phyloP scores from a whole-genome alignment of 176 grass and related monocot genomes.

The Zoysia pacifica region DNA sequence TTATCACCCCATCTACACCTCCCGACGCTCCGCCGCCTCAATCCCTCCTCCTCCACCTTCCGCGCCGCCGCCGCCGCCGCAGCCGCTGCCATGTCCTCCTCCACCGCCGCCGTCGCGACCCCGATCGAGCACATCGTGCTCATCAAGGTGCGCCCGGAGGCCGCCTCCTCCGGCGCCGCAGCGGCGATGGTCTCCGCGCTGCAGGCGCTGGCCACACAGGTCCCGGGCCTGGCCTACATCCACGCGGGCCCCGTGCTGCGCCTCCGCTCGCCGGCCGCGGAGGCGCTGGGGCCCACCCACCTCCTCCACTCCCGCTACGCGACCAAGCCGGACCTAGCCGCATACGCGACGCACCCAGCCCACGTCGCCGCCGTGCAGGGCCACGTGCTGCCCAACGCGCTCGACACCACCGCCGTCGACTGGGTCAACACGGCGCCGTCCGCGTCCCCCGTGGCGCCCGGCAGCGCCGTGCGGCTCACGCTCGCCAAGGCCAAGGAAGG shows the following conservation, averaged over 20 bases:
- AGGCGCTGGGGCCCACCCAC: conserved; percentile 68
- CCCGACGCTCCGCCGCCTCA: conserved; percentile 47
- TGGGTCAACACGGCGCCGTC: conserved; percentile 60
- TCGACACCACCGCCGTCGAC: conserved; percentile 75
- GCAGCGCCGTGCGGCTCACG: conserved; percentile 66
- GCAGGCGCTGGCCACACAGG: conserved; percentile 49
- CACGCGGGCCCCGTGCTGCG: conserved; percentile 69
- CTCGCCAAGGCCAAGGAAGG: conserved; percentile 71
- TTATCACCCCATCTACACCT: conserved; percentile 24
- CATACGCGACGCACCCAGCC: conserved; percentile 64
- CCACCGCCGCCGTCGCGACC: conserved; percentile 9
- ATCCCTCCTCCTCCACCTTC: conserved; percentile 15
- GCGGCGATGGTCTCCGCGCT: conserved; percentile 65
- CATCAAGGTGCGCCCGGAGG: conserved; percentile 71
- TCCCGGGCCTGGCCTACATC: conserved; percentile 71
- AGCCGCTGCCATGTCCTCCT: conserved; percentile 29
- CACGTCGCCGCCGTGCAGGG: conserved; percentile 80
- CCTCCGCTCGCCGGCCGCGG: conserved; percentile 68
- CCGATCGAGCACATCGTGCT: conserved; percentile 91
- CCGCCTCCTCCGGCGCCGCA: conserved; percentile 48
- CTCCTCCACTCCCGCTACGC: conserved; percentile 83
- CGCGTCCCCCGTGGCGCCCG: conserved; percentile 41
- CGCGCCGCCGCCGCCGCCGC: conserved; percentile 25
- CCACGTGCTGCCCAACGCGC: conserved; percentile 58
- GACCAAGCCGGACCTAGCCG: conserved; percentile 69